Base-by-base conservation (phyloP, 2,329 filamentous ascomycete genomes). In the Helminthosporium solani region DNA sequence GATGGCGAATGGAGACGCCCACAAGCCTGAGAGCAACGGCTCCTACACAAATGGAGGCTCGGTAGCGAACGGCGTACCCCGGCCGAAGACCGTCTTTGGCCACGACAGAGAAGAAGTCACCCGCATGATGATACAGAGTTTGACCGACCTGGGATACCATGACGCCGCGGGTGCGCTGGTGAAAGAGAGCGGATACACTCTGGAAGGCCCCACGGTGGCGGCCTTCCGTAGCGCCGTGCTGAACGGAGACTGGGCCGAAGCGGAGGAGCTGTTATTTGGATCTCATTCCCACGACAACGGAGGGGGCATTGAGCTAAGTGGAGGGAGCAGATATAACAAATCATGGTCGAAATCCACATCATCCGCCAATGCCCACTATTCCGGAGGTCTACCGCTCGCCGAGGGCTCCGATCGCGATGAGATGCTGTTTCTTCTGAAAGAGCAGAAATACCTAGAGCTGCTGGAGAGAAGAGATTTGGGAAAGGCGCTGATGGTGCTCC, bases 81-180 rank as follows among this genome's bases (percentile, higher is more conserved):
- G 63, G 16, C 60, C 68, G 21, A 37, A 75, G 4, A 75, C 75
- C 27, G 97, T 95, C 68, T 86, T 84, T 63, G 91, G 90, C 15
- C 92, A 97, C 66, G 83, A 94, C 65, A 83, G 90, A 66, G 90
- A 96, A 75, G 92, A 99, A 73, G 86, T 97, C 35, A 95, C 92
- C 4, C 80, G 94, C 43, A 87, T 97, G 53, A 73, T 99, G 60
- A 94, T 99, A 61, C 94, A 99, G 71, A 88, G 90, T 28, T 74
- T 99, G 54, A 82, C 84, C 19, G 92, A 96, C 67, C 79, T 99
- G 74, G 94, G 94, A 2, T 96, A 97, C 65, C 78, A 84, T 48
- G 76, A 78, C 11, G 88, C 92, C 11, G 92, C 94, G 19, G 78
- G 82, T 35, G 83, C 80, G 50, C 76, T 99, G 46, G 86, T 83